Base-by-base conservation (phyloP, 78 protist species). In the Diacronema lutheri region DNA sequence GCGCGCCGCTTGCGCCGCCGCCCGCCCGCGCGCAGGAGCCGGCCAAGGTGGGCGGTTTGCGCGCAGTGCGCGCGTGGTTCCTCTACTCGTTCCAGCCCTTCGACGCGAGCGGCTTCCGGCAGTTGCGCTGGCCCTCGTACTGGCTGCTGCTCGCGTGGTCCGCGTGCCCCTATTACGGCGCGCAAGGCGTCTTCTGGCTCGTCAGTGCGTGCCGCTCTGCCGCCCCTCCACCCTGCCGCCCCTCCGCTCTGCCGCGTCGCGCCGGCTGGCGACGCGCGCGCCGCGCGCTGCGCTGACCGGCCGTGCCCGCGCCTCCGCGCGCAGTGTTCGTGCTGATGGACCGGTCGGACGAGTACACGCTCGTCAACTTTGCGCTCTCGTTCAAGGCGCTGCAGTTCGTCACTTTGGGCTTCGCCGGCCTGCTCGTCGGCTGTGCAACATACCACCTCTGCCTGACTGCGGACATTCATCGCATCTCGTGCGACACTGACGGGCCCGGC, bases 381-480 rank as follows among this genome's bases (percentile, higher is more conserved):
- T 84, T 84, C 55, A 64, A 68, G 72, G 50, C 35, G 16, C 29
- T 84, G n/a, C 46, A 14, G 40, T 84, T 64, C 33, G n/a, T 84
- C 38, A 44, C 87, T 0, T 65, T 68, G 16, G 87, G 87, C 38
- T 4, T 84, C 87, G 16, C 69, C 23, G 80, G 80, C 57, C 0
- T 35, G 38, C 13, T 31, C 77, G 64, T 65, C 31, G 87, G 69
- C 19, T 57, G 35, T 4, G 26, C 50, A 7, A 78, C 50, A 38
- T 68, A 66, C 61, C 12, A 41, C 35, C 12, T 50, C 20, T 84
- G 87, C 61, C 33, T 62, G 69, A 81, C 58, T 3, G 29, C 38
- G 1, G 33, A 23, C 58, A 23, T 29, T 26, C 12, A 19, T 1
- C 35, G 29, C 23, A 60, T 3, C 12, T 4, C 58, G 41, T 83